phyloP scores from a whole-genome alignment of 768 basidiomycete species.

The Phlebiopsis gigantea region DNA sequence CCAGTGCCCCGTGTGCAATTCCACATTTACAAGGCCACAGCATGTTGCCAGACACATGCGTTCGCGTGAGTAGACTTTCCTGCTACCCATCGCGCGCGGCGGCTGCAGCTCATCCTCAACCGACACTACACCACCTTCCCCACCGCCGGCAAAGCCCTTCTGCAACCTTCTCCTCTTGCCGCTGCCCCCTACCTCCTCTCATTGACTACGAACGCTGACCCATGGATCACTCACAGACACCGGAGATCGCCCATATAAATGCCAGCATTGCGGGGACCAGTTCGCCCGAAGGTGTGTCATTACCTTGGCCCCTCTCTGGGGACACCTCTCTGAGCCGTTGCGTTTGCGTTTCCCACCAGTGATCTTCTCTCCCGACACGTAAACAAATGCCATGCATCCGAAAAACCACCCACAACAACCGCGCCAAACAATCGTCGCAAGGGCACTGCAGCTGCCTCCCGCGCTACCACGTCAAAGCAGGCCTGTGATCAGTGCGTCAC shows the following conservation, averaged over 20 bases:
- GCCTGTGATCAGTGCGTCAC: constrained; percentile 84
- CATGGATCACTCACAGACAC: constrained; percentile 49
- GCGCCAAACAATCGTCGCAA: constrained; percentile 48
- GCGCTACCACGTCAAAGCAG: constrained; percentile 76
- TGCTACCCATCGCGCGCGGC: constrained; percentile 6
- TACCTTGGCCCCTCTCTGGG: not conserved
- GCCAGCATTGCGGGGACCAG: constrained; percentile 83
- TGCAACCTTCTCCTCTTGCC: constrained; percentile 1
- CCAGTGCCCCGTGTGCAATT: constrained; percentile 78
- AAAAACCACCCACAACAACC: constrained; percentile 47
- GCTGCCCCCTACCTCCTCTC: constrained; percentile 5
- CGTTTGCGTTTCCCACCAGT: constrained; percentile 30
- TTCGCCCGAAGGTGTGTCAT: constrained; percentile 70
- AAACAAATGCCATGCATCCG: constrained; percentile 82
- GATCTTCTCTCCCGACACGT: constrained; percentile 83
- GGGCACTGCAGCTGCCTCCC: constrained; percentile 58
- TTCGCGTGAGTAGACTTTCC: constrained; percentile 57
- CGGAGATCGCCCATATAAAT: constrained; percentile 87
- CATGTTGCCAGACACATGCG: constrained; percentile 91
- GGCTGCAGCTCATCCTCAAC: no score
- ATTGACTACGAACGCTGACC: constrained; percentile 9
- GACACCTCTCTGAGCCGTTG: not conserved
- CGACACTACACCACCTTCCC: no score
- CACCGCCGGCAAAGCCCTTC: no score
- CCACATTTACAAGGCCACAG: constrained; percentile 84